Conservation (phyloP, 2,329 filamentous ascomycete genomes). For the Cladosporium sp. region DNA sequence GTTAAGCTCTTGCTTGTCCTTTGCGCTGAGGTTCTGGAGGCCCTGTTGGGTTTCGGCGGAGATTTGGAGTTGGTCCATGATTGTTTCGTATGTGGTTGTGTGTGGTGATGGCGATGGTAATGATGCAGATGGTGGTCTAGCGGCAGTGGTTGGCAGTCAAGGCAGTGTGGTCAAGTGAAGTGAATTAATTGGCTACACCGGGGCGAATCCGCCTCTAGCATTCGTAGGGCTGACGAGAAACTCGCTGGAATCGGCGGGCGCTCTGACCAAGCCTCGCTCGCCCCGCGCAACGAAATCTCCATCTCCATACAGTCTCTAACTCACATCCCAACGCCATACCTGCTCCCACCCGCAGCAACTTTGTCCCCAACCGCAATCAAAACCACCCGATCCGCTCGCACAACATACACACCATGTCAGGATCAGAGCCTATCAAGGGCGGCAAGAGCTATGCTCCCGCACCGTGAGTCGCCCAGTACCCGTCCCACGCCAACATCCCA, state of each 20-base stretch:
- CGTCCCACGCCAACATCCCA: not conserved
- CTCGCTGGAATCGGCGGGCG: not conserved
- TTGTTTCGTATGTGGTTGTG: not conserved
- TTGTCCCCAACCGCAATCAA: slow-evolving; percentile 2
- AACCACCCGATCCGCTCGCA: not conserved
- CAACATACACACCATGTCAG: slow-evolving; percentile 5
- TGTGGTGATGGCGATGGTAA: not conserved
- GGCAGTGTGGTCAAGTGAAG: slow-evolving; percentile 1
- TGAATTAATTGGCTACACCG: not conserved
- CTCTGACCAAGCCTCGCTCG: not conserved
- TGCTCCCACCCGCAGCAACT: not conserved
- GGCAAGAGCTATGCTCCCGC: slow-evolving; percentile 12
- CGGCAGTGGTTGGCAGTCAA: not conserved
- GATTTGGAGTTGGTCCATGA: slow-evolving; percentile 26
- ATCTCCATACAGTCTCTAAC: not conserved
- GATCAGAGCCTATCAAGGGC: slow-evolving; percentile 11
- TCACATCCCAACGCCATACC: not conserved
- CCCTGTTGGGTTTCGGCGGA: slow-evolving; percentile 22
- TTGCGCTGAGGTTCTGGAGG: slow-evolving; percentile 25
- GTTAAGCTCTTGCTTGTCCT: slow-evolving; percentile 72
- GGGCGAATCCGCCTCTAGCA: not conserved
- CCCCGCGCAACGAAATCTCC: not conserved
- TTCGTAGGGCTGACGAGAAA: not conserved
- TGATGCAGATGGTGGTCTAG: not conserved
- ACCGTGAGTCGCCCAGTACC: slow-evolving; percentile 2